Conservation (phyloP, 148 eudicot species). For the Diospyros lotus region DNA sequence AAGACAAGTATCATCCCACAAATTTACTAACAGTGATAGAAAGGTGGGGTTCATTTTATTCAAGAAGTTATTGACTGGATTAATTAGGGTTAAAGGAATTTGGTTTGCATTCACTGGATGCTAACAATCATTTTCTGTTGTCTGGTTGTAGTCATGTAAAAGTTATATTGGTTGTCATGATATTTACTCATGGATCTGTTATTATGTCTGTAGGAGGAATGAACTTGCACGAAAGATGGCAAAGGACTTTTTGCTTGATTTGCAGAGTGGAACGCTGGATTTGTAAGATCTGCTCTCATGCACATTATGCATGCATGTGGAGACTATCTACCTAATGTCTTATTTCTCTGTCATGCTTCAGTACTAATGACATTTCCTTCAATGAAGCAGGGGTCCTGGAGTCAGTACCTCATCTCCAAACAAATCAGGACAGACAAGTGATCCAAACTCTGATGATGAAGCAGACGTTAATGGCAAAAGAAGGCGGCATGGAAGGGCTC, state of each 20-base stretch:
- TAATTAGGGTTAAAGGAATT: conserved; percentile 2
- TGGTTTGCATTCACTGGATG: neutral
- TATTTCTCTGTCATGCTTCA: neutral
- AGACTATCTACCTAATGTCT: neutral
- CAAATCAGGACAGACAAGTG: conserved; percentile 71
- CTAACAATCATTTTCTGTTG: neutral
- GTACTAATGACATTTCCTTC: conserved; percentile 8
- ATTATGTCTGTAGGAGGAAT: conserved; percentile 61
- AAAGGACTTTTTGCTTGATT: conserved; percentile 81
- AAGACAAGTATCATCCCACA: conserved; percentile 94
- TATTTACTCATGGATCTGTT: neutral
- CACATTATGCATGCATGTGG: neutral
- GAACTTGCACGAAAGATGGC: conserved; percentile 79
- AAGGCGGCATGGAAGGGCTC: conserved; percentile 62
- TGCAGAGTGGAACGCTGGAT: conserved; percentile 84
- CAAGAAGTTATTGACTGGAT: neutral
- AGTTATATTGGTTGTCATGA: neutral
- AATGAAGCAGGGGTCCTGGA: conserved; percentile 70
- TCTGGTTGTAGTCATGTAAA: neutral
- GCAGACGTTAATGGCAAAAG: conserved; percentile 62
- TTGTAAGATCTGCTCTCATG: conserved; percentile 45
- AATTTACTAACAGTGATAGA: conserved; percentile 78
- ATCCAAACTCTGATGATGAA: conserved; percentile 84
- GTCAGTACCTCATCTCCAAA: conserved; percentile 37
- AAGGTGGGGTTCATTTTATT: conserved; percentile 41